Evolutionary conservation across 208 protist species (phyloP), one percentile per base, ranked within the genome.

Genomic region (Acanthamoeba sp.): DNA sequence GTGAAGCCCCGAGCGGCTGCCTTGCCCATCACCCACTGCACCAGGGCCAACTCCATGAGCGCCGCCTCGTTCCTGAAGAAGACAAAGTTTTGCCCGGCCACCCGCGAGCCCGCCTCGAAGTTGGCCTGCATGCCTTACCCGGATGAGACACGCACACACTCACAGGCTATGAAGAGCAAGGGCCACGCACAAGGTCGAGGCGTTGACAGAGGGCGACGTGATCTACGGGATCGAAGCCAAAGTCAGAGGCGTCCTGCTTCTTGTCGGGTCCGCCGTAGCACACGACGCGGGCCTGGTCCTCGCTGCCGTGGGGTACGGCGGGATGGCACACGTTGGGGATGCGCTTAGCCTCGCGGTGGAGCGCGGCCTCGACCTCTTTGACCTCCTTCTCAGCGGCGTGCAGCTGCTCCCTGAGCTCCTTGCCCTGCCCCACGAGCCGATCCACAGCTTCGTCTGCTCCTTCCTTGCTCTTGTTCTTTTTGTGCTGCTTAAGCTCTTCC

Each of bases 31-130:
- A 96, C 96, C 93, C 95, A 98, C 34, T 95, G 82, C 16, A 97
- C 91, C 7, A 98, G 71, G 12, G 97, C 97, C 69, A 98, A 76
- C 64, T 98, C 97, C 16, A 98, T 59, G 7, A 98, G 88, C 29
- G 96, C 97, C 9, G 71, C 96, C 22, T 97, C 96, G 10, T 96
- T 97, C 34, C 96, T 94, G 29, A 96, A 97, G 78, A 95, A 97
- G 27, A 90, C 80, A 64, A 95, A 97, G 38, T 94, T 94, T 14
- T 95, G 42, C 20, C 94, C 96, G 6, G 94, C 76, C 1, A 95
- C 95, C 4, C 87, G 66, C 9, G 71, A 69, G 2, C 93, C 95
- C 0, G 69, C 36, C 36, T 94, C 76, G 40, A 95, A 90, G 42
- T 96, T 73, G 7, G 96, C 59, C 0, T 94, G 1, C 10, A 71